phyloP scores from a whole-genome alignment of 805 yeast genomes.

The Starmerella stigmatis region DNA sequence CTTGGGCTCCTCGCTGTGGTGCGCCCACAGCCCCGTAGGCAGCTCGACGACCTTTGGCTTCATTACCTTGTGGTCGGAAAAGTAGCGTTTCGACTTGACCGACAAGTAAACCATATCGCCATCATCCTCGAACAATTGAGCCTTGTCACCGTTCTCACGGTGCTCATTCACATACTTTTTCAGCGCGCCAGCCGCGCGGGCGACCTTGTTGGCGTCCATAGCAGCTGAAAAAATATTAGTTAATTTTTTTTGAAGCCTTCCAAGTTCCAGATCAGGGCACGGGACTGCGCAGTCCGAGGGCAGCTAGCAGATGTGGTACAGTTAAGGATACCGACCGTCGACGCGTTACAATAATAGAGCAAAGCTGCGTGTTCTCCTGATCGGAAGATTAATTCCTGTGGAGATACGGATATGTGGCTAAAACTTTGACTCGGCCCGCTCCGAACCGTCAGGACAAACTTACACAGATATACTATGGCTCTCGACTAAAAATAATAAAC shows the following conservation, averaged over 20 bases:
- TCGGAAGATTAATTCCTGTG: too few species aligned
- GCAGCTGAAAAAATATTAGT: slow-evolving; percentile 7
- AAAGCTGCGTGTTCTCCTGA: too few species aligned
- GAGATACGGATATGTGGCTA: too few species aligned
- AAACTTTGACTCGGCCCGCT: too few species aligned
- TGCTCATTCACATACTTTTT: slow-evolving; percentile 42
- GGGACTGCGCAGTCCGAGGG: too few species aligned
- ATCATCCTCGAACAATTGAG: slow-evolving; percentile 48
- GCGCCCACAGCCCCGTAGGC: slow-evolving; percentile 38
- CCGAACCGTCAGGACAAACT: too few species aligned
- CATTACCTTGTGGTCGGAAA: slow-evolving; percentile 44
- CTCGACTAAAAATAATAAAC: too few species aligned
- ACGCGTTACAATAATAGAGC: too few species aligned
- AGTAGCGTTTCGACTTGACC: slow-evolving; percentile 54
- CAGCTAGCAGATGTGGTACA: too few species aligned
- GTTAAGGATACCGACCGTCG: too few species aligned
- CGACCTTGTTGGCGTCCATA: slow-evolving; percentile 26
- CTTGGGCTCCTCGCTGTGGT: slow-evolving; percentile 36
- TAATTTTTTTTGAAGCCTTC: background rate
- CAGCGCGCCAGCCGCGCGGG: slow-evolving; percentile 44
- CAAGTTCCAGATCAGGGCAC: slow-evolving; percentile 2
- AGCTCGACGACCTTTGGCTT: slow-evolving; percentile 35
- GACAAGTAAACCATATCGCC: slow-evolving; percentile 45
- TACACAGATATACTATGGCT: too few species aligned
- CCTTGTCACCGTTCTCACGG: slow-evolving; percentile 30